Evolutionary conservation across 2,329 filamentous ascomycete species (phyloP).

Genomic region (Epicoccum sorghinum): DNA sequence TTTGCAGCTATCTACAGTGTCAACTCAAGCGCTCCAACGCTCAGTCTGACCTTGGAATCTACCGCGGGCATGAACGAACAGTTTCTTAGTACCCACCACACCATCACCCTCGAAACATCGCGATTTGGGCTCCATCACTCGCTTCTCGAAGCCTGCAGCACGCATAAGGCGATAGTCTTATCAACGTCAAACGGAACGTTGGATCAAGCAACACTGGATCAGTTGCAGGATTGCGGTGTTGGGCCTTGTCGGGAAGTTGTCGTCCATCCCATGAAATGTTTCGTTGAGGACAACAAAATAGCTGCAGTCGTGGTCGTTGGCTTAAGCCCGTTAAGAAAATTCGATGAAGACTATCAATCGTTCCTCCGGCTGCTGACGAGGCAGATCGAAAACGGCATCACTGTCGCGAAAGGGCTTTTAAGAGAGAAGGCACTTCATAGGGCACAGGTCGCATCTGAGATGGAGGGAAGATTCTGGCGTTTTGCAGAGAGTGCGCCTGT

Average conservation of each 20-base stretch:
- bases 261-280: slow-evolving; percentile 77
- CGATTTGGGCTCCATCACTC: not conserved
- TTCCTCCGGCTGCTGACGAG: slow-evolving; percentile 75
- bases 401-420: slow-evolving; percentile 74
- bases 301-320: slow-evolving; percentile 79
- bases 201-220: not conserved
- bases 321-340: slow-evolving; percentile 75
- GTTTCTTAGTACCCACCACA: not conserved
- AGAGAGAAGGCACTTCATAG: slow-evolving; percentile 81
- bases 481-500: slow-evolving; percentile 85
- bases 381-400: slow-evolving; percentile 71
- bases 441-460: slow-evolving; percentile 71
- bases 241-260: slow-evolving; percentile 74
- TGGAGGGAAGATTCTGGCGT: slow-evolving; percentile 78
- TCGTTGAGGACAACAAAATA: slow-evolving; percentile 68
- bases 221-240: slow-evolving; percentile 75
- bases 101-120: not conserved
- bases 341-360: slow-evolving; percentile 77
- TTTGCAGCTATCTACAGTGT: slow-evolving; percentile 12
- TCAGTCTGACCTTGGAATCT: slow-evolving; percentile 2
- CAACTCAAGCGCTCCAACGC: not conserved
- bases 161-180: not conserved
- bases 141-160: slow-evolving; percentile 1
- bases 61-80: slow-evolving; percentile 1
- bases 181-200: slow-evolving; percentile 1